Evolutionary conservation across 1,139 yeast genomes (phyloP).

Genomic region (Yamadazyma spencermartinsiae): DNA sequence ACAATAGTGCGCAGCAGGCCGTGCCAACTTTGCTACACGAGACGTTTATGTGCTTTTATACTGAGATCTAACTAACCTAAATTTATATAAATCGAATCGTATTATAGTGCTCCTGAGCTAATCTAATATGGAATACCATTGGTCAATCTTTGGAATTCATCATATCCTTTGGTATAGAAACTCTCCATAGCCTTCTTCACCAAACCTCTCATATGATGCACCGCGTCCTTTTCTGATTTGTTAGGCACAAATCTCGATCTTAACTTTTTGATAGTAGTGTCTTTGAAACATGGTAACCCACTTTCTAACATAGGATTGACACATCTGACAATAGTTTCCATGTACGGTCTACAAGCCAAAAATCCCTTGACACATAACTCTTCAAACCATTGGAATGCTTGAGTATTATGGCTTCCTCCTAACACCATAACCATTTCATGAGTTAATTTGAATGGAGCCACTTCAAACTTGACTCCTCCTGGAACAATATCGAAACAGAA

Average conservation of each 20-base stretch:
- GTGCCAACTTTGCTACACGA: no score
- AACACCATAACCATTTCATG: slow-evolving; percentile 94
- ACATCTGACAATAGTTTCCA: slow-evolving; percentile 81
- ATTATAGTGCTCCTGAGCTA: background rate
- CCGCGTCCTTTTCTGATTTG: slow-evolving; percentile 84
- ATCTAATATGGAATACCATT: slow-evolving; percentile 88
- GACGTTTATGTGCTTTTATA: no score
- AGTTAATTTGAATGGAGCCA: slow-evolving; percentile 94
- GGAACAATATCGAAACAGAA: slow-evolving; percentile 98
- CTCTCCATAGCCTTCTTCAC: slow-evolving; percentile 84
- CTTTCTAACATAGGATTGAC: slow-evolving; percentile 93
- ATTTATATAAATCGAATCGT: background rate
- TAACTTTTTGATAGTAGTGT: slow-evolving; percentile 75
- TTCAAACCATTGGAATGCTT: slow-evolving; percentile 91
- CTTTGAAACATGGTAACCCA: slow-evolving; percentile 95
- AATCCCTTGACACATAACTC: slow-evolving; percentile 93
- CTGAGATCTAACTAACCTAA: no score
- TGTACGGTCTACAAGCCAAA: slow-evolving; percentile 85
- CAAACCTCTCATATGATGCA: slow-evolving; percentile 70
- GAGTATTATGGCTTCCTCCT: slow-evolving; percentile 86
- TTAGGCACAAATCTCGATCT: slow-evolving; percentile 77
- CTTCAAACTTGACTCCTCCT: slow-evolving; percentile 97
- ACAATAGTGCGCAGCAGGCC: no score
- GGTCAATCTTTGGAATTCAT: slow-evolving; percentile 93
- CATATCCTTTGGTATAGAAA: slow-evolving; percentile 89